Evolutionary conservation across 257 asterid genomes (phyloP), one percentile per base, ranked within the genome.

Genomic region (Nyctanthes arbortristis): DNA sequence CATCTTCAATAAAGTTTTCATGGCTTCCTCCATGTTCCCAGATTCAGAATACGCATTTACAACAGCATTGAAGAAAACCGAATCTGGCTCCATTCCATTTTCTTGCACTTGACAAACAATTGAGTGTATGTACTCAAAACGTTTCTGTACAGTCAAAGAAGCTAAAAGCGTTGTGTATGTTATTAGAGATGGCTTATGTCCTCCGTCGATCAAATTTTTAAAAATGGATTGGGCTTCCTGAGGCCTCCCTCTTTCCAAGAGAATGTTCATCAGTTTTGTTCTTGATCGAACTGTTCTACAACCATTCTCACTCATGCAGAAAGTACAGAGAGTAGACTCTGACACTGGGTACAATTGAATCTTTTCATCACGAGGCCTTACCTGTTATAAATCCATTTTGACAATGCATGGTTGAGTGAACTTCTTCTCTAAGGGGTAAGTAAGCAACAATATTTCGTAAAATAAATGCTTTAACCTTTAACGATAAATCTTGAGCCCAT

Each of bases 141-240:
- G 80, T 81, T 85, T 89, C 75, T 72, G 92, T 71, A 67, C 78
- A 32, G 94, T 89, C 72, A 89, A 75, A 63, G 89, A 79, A 29
- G 92, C 85, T 74, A 89, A 66, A 61, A 89, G 87, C 10, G 90
- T 85, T 8, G 96, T 89, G 81, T 85, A 89, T 73, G 96, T 84
- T 29, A 87, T 80, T 11, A 89, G 79, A 62, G 96, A 85, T 45
- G 95, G 96, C 63, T 79, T 82, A 66, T 89, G 96, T 20, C 95
- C 95, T 66, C 39, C 80, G 70, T 75, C 81, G 65, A 84, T 82
- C 80, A 87, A 79, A 47, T 75, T 75, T 66, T 79, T 83, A 58
- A 89, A 89, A 67, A 82, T 63, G 10, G 77, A 75, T 43, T 57
- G 79, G 14, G 86, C 86, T 64, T 85, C 89, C 66, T 72, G 78